Base-by-base conservation (phyloP, 2,329 filamentous ascomycete species). In the Pseudocercospora fuligena region DNA sequence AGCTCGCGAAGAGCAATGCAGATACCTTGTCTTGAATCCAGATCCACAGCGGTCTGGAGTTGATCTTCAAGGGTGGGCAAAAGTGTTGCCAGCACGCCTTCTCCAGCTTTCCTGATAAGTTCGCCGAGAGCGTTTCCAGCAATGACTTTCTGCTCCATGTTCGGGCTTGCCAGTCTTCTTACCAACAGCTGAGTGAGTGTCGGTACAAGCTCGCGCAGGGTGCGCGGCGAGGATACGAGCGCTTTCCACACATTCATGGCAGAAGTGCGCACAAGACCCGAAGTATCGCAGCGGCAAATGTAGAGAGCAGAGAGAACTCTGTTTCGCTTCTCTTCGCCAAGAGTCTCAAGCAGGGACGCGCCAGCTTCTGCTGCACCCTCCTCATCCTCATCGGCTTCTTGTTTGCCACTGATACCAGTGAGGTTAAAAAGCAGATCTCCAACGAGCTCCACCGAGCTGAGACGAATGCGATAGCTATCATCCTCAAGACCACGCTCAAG, bases 71-170 rank as follows among this genome's bases (percentile, higher is more conserved):
- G 87, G 36, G 94, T 97, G 31, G 95, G 95, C 67, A 99, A 83
- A 67, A 99, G 83, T 51, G 89, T 96, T 25, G 93, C 88, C 69
- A 99, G 85, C 65, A 99, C 94, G 64, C 93, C 91, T 78, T 99
- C 95, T 68, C 96, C 95, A 75, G 95, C 94, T 81, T 97, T 97
- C 75, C 95, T 90, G 76, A 99, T 98, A 72, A 99, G 88, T 78
- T 99, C 95, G 76, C 95, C 95, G 64, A 99, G 86, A 58, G 95
- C 93, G 79, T 98, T 98, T 78, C 94, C 94, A 72, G 96, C 95
- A 84, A 99, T 99, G 73, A 97, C 91, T 84, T 97, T 98, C 80
- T 99, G 95, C 79, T 99, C 95, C 90, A 97, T 94, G 77, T 97
- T 98, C 54, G 94, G 91, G 78, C 94, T 98, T 69, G 93, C 95